Evolutionary conservation across 1,139 yeast genomes (phyloP).

Genomic region (Candida sojae): DNA sequence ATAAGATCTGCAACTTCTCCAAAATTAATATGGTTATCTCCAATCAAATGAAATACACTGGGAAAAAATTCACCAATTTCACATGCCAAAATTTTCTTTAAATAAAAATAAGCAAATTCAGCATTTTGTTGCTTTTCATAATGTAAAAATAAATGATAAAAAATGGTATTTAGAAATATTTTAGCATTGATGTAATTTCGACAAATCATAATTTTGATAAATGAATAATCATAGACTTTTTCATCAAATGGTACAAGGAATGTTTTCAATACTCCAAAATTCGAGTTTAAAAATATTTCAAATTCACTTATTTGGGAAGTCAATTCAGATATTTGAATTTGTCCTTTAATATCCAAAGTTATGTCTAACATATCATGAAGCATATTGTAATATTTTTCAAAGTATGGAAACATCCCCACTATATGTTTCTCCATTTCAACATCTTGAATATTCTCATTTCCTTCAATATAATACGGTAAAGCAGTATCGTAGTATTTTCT

Average conservation of each 20-base stretch:
- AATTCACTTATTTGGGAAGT: slow-evolving; percentile 25
- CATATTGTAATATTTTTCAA: slow-evolving; percentile 24
- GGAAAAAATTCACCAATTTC: slow-evolving; percentile 31
- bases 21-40: slow-evolving; percentile 29
- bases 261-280: slow-evolving; percentile 24
- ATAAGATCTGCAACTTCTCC: slow-evolving; percentile 39
- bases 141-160: slow-evolving; percentile 30
- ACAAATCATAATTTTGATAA: slow-evolving; percentile 33
- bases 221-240: slow-evolving; percentile 25
- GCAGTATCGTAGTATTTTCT: slow-evolving; percentile 27
- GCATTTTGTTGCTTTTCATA: slow-evolving; percentile 26
- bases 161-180: slow-evolving; percentile 27
- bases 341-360: slow-evolving; percentile 23
- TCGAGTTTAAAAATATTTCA: slow-evolving; percentile 25
- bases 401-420: slow-evolving; percentile 23
- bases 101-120: slow-evolving; percentile 29
- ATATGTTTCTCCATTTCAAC: slow-evolving; percentile 30
- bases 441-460: slow-evolving; percentile 32
- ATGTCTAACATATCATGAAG: slow-evolving; percentile 24
- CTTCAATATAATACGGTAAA: slow-evolving; percentile 25
- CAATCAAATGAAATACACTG: slow-evolving; percentile 26
- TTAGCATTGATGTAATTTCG: slow-evolving; percentile 33
- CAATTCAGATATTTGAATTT: slow-evolving; percentile 23
- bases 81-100: slow-evolving; percentile 28
- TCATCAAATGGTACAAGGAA: slow-evolving; percentile 27